Base-by-base conservation (phyloP, 768 basidiomycete species). In the Lanmaoa rubissima region DNA sequence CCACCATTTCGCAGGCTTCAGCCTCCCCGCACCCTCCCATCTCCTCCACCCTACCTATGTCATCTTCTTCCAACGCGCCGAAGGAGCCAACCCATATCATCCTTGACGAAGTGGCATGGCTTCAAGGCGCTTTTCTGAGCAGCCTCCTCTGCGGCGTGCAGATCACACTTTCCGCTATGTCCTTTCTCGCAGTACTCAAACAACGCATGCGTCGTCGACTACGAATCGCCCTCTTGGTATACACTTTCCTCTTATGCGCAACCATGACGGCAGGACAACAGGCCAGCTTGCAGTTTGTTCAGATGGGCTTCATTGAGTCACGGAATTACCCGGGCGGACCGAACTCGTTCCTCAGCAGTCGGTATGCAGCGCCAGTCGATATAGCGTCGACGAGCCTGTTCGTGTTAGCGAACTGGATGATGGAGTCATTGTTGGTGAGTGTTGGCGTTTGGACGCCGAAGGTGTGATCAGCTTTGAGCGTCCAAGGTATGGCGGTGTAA, bases 401-500 rank as follows among this genome's bases (percentile, higher is more conserved):
- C n/a, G n/a, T 66, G 17, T 24, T 60, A 9, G 57, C 57, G 3
- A 63, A 57, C 26, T 65, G 64, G 64, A 60, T 65, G 64, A 65
- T 66, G 53, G 64, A 65, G 31, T 48, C 57, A 1, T 44, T 65
- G 28, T 17, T 65, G 55, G 64, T 65, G 44, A 66, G 61, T 59
- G 21, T 49, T 51, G 35, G 11, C 9, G 10, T 38, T 43, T 42
- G 35, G 8, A 5, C 2, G 19, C 28, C 5, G 14, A 19, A 39
- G 35, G 34, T 19, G 19, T 41, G n/a, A 26, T 56, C 46, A 52
- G 0, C 42, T 36, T 47, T 54, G 26, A 46, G 35, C 19, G n/a
- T 53, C n/a, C 28, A 48, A 66, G 64, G 64, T 65, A 12, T 65
- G 64, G 64, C 57, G 64, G 10, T 66, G 64, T 60, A 57, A 53